Conservation (phyloP, 2,329 filamentous ascomycete genomes). For the Colletotrichum melonis region DNA sequence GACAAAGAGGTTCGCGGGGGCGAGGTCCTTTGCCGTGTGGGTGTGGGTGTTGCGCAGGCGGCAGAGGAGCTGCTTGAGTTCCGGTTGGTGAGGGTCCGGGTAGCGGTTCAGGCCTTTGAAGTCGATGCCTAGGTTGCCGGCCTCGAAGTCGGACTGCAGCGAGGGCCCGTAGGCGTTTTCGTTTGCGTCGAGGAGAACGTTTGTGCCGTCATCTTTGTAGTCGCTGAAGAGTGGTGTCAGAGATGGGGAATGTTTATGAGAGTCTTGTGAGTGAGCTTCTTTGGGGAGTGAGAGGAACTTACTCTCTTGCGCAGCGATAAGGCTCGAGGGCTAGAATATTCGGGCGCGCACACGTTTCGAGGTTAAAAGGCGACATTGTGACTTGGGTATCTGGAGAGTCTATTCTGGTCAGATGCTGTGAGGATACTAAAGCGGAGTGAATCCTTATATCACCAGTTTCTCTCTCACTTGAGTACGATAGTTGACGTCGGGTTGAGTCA, state of each 20-base stretch:
- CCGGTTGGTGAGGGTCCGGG: conserved; percentile 92
- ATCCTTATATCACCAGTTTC: conserved; percentile 21
- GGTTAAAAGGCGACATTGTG: conserved; percentile 73
- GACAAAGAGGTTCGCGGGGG: conserved; percentile 88
- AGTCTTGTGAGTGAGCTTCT: neutral
- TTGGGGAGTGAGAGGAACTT: conserved; percentile 48
- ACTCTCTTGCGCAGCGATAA: conserved; percentile 87
- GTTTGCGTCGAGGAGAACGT: conserved; percentile 96
- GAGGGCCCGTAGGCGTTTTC: conserved; percentile 96
- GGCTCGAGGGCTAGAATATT: conserved; percentile 83
- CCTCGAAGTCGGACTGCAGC: conserved; percentile 65
- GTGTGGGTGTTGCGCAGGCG: conserved; percentile 85
- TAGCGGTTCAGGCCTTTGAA: conserved; percentile 90
- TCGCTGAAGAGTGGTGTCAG: conserved; percentile 69
- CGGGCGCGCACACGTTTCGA: conserved; percentile 78
- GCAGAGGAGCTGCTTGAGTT: conserved; percentile 89
- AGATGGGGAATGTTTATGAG: neutral
- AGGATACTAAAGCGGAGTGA: neutral
- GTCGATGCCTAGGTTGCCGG: conserved; percentile 72
- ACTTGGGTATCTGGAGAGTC: neutral
- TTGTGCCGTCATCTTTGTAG: conserved; percentile 98
- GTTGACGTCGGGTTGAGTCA: conserved; percentile 7
- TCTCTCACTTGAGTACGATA: neutral
- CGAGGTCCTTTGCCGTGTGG: conserved; percentile 80
- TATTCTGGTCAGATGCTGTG: neutral